Evolutionary conservation across 2,329 filamentous ascomycete genomes (phyloP).

Genomic region (Dactylella cylindrospora): DNA sequence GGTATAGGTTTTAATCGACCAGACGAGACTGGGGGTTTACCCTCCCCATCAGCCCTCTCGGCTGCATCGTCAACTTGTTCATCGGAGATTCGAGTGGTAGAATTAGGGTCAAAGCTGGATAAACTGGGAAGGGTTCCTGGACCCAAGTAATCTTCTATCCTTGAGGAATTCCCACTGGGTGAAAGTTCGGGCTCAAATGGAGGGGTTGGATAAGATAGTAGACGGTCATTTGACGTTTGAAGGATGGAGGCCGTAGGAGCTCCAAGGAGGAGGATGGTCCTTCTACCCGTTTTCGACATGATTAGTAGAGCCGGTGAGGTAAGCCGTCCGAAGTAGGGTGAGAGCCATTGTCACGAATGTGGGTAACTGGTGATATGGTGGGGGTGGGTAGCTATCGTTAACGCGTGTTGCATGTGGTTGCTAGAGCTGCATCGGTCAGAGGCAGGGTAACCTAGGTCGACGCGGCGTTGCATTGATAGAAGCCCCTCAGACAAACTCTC

Average conservation of each 20-base stretch:
- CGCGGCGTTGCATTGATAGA: no score
- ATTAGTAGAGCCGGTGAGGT: not conserved
- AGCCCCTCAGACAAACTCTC: no score
- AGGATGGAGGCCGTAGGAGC: conserved; percentile 10
- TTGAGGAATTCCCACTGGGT: conserved; percentile 2
- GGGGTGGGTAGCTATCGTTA: not conserved
- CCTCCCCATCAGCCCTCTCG: not conserved
- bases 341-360: no score
- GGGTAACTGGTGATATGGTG: no score
- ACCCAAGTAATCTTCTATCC: conserved; percentile 18
- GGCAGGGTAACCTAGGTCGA: no score
- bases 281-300: conserved; percentile 7
- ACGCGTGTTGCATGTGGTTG: not conserved
- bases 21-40: not conserved
- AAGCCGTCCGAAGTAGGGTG: not conserved
- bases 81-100: no score
- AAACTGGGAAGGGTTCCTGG: conserved; percentile 9
- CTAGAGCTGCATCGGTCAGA: no score
- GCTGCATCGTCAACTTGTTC: not conserved
- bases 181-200: conserved; percentile 26
- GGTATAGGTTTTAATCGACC: conserved; percentile 12
- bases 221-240: conserved; percentile 8
- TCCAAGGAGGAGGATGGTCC: conserved; percentile 17
- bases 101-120: conserved; percentile 14
- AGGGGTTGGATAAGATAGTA: conserved; percentile 16